Evolutionary conservation across 2,329 filamentous ascomycete genomes (phyloP).

Genomic region (Claviceps pusilla): DNA sequence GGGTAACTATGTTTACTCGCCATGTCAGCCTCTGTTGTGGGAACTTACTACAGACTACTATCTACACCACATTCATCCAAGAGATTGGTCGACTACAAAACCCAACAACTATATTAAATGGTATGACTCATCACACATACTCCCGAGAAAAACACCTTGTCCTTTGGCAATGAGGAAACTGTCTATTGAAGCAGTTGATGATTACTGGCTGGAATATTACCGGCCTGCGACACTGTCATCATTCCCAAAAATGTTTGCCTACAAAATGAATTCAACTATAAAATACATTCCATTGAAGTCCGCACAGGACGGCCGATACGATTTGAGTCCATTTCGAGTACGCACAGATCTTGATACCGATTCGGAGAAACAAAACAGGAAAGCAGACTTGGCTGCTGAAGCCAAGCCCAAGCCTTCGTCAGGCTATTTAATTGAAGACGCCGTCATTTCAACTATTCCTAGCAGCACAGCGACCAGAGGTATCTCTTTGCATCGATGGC

Average conservation of each 20-base stretch:
- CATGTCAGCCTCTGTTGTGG: slow-evolving; percentile 91
- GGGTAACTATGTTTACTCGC: slow-evolving; percentile 80
- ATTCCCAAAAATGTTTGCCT: slow-evolving; percentile 82
- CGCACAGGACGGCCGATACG: slow-evolving; percentile 58
- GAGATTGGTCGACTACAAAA: slow-evolving; percentile 48
- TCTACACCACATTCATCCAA: slow-evolving; percentile 76
- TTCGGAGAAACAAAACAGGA: slow-evolving; percentile 42
- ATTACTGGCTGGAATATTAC: slow-evolving; percentile 98
- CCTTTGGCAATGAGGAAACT: slow-evolving; percentile 23
- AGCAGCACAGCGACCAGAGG: slow-evolving; percentile 26
- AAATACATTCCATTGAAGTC: slow-evolving; percentile 66
- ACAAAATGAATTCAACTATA: slow-evolving; percentile 79
- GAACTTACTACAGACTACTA: slow-evolving; percentile 92
- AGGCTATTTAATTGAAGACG: slow-evolving; percentile 22
- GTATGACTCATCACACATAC: slow-evolving; percentile 63
- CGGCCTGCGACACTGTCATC: slow-evolving; percentile 75
- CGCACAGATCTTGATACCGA: slow-evolving; percentile 50
- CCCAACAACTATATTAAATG: slow-evolving; percentile 70
- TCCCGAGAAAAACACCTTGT: slow-evolving; percentile 42
- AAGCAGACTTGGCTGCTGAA: slow-evolving; percentile 57
- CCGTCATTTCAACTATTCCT: slow-evolving; percentile 24
- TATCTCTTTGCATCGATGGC: slow-evolving; percentile 46
- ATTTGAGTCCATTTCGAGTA: slow-evolving; percentile 77
- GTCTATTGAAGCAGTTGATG: slow-evolving; percentile 55
- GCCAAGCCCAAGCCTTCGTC: slow-evolving; percentile 35